Evolutionary conservation across 2,329 filamentous ascomycete species (phyloP).

Genomic region (Gyromitra esculenta): DNA sequence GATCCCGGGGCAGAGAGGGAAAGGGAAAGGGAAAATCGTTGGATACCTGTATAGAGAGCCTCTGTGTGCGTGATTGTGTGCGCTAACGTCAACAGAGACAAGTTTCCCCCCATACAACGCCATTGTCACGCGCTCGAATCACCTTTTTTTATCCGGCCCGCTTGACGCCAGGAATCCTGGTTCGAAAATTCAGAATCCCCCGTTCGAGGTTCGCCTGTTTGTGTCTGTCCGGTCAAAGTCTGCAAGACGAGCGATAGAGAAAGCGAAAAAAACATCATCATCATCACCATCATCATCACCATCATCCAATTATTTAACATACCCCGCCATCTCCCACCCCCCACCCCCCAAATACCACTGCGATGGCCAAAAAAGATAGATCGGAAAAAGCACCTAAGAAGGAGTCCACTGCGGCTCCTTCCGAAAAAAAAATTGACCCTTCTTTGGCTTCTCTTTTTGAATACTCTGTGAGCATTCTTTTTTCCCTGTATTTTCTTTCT

Average conservation of each 20-base stretch:
- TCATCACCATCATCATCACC: background rate
- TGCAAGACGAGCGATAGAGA: slow-evolving; percentile 8
- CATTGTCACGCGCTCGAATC: slow-evolving; percentile 40
- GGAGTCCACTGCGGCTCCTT: slow-evolving; percentile 23
- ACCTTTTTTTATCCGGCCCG: slow-evolving; percentile 37
- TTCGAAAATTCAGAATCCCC: slow-evolving; percentile 8
- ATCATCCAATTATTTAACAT: slow-evolving; percentile 29
- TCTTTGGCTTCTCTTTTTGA: slow-evolving; percentile 55
- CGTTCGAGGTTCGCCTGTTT: background rate
- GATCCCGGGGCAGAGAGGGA: slow-evolving; percentile 31
- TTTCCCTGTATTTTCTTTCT: background rate
- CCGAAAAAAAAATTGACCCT: slow-evolving; percentile 51
- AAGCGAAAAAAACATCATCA: slow-evolving; percentile 28
- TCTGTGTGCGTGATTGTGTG: slow-evolving; percentile 11
- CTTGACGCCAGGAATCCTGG: slow-evolving; percentile 40
- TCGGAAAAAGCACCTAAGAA: slow-evolving; percentile 39
- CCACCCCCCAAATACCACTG: background rate
- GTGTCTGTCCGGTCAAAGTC: background rate
- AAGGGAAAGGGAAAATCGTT: slow-evolving; percentile 16
- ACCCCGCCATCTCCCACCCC: slow-evolving; percentile 30
- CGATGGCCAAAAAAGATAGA: slow-evolving; percentile 47
- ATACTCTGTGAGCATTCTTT: slow-evolving; percentile 47
- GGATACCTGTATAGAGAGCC: background rate
- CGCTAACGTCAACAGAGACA: slow-evolving; percentile 27
- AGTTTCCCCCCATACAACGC: slow-evolving; percentile 34